Conservation (phyloP, 2,329 filamentous ascomycete genomes). For the Cordyceps farinosa region DNA sequence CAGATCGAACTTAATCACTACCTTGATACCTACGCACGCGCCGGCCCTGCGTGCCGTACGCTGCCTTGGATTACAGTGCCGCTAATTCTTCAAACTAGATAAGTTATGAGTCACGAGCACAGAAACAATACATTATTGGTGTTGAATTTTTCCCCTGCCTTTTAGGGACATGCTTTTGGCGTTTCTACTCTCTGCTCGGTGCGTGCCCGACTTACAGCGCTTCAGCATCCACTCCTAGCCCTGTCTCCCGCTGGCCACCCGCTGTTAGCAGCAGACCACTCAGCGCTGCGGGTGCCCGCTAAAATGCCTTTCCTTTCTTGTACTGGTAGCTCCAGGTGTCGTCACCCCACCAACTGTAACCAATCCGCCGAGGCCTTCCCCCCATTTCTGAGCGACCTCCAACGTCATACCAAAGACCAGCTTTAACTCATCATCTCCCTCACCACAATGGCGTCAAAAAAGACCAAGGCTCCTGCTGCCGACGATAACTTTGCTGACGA, state of each 20-base stretch:
- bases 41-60: background rate
- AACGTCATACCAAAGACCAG: slow-evolving; percentile 12
- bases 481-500: slow-evolving; percentile 60
- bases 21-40: background rate
- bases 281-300: background rate
- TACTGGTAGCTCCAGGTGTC: background rate
- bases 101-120: too few species aligned
- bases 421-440: slow-evolving; percentile 2
- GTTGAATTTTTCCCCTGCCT: too few species aligned
- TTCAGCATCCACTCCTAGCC: background rate
- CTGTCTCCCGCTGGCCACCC: background rate
- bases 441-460: slow-evolving; percentile 55
- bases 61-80: background rate
- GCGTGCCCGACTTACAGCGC: background rate
- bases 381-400: slow-evolving; percentile 2
- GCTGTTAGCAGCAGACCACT: background rate
- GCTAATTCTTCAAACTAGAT: background rate
- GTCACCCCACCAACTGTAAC: slow-evolving; percentile 20
- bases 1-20: too few species aligned
- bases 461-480: slow-evolving; percentile 49
- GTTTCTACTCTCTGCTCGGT: background rate
- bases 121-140: too few species aligned
- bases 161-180: background rate
- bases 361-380: slow-evolving; percentile 12
- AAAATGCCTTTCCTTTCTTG: background rate